A percentile compares a stretch with the other conserved stretches of the same genome.
These are phyloP conservation scores for Ogataea pini DNA, from an alignment of 805 yeast genomes.

Conservation along the genomic window DNA sequence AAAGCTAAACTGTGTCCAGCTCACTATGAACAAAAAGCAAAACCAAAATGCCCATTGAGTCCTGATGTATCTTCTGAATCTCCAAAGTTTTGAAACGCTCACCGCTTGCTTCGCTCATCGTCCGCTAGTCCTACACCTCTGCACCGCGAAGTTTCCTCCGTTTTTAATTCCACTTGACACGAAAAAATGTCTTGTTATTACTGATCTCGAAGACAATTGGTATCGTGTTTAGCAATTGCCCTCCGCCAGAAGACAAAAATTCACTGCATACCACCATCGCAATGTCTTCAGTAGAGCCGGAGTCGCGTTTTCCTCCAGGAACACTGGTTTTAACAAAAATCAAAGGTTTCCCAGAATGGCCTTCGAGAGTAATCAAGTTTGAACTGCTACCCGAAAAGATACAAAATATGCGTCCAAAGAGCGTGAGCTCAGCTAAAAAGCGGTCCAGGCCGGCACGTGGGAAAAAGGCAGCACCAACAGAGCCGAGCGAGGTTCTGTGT, in stretches of 20 bases:
- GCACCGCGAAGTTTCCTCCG: neutral
- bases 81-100: too few relatives aligned
- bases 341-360: constrained; percentile 91
- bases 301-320: constrained; percentile 40
- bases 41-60: too few relatives aligned
- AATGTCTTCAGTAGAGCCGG: neutral
- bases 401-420: constrained; percentile 49
- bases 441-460: constrained; percentile 17
- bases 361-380: constrained; percentile 73
- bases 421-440: constrained; percentile 32
- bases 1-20: too few relatives aligned
- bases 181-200: neutral
- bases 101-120: neutral
- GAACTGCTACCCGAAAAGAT: constrained; percentile 61
- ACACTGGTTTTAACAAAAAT: constrained; percentile 72
- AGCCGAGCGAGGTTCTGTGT: constrained; percentile 38
- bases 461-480: constrained; percentile 15
- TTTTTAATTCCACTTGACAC: neutral
- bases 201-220: neutral
- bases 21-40: too few relatives aligned
- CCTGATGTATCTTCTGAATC: too few relatives aligned
- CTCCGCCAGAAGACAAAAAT: neutral
- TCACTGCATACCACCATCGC: neutral
- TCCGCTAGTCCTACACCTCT: neutral
- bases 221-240: neutral